Base-by-base conservation (phyloP, 345 rosid species). In the Iberis pinnata region DNA sequence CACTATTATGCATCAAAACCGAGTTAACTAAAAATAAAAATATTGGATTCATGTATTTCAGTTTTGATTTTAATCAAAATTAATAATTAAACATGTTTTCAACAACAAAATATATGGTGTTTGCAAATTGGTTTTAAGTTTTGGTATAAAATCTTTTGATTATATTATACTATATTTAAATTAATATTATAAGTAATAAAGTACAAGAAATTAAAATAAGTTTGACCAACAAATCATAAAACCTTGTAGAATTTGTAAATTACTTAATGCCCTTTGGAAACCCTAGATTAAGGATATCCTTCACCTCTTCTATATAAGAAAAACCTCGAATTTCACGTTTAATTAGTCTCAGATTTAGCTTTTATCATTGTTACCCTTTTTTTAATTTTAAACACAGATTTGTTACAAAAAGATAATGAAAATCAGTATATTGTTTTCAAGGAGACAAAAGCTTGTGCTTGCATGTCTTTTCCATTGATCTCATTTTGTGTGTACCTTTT, bases 401-500 rank as follows among this genome's bases (percentile, higher is more conserved):
- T 64, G 27, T 56, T 25, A 56, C 27, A 55, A 20, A 39, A 5
- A 6, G 13, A 31, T 39, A 9, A 37, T 19, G 18, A 12, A 22
- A 12, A 49, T 9, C 33, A 9, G 6, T 9, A 48, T 20, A 43
- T 20, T 43, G 29, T 43, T 19, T 12, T 43, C 16, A 26, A 38
- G 38, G 6, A 43, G 46, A 25, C 22, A 50, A 13, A 43, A 9
- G 39, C 26, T 42, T 56, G 27, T 33, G 32, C 26, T 60, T 67
- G 66, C 66, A 60, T 67, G 71, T 43, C 71, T 47, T 66, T 55
- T 67, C 31, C 32, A 25, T 46, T 67, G 13, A 67, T 47, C 51
- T 53, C 35, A 37, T 18, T 36, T 42, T 22, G 25, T 22, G 33
- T 29, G 48, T 31, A 26, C 29, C 59, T 38, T 48, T 57, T 20